These are phyloP conservation scores for Teratosphaeria pseudoeucalypti DNA, from an alignment of 2,329 filamentous ascomycete genomes.

Conservation along the genomic window DNA sequence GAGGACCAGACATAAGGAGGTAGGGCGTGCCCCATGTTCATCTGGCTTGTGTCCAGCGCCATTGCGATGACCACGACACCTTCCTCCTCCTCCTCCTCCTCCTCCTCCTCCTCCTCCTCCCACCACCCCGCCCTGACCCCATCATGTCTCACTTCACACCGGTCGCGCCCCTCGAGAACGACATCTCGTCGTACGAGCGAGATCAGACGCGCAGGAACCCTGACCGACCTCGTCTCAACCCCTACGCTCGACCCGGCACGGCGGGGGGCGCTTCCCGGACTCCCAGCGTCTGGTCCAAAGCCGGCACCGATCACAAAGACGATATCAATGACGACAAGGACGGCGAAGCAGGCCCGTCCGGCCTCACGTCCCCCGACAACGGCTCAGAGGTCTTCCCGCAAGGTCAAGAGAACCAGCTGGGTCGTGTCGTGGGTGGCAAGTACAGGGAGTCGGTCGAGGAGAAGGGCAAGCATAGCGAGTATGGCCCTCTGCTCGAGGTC, in stretches of 20 bases:
- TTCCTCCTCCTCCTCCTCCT: background rate
- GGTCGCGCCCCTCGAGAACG: background rate
- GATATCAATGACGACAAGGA: background rate
- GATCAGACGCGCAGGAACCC: background rate
- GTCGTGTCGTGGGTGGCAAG: constrained; percentile 32
- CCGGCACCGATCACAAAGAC: background rate
- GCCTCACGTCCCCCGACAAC: constrained; percentile 13
- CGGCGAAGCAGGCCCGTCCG: constrained; percentile 10
- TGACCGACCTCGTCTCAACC: background rate
- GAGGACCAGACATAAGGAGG: background rate
- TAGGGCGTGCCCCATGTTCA: background rate
- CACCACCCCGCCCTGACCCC: background rate
- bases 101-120: background rate
- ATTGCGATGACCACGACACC: background rate
- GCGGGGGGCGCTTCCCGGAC: background rate
- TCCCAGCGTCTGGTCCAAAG: background rate
- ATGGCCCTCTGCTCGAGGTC: constrained; percentile 32
- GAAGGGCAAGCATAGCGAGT: constrained; percentile 23
- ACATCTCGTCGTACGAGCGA: background rate
- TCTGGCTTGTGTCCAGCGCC: background rate
- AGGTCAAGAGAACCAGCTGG: constrained; percentile 15
- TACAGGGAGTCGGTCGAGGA: constrained; percentile 26
- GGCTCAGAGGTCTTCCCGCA: constrained; percentile 9
- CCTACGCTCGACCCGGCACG: background rate
- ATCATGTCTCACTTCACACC: background rate